Base-by-base conservation (phyloP, 2,329 filamentous ascomycete species). In the Nigrograna mackinnonii region DNA sequence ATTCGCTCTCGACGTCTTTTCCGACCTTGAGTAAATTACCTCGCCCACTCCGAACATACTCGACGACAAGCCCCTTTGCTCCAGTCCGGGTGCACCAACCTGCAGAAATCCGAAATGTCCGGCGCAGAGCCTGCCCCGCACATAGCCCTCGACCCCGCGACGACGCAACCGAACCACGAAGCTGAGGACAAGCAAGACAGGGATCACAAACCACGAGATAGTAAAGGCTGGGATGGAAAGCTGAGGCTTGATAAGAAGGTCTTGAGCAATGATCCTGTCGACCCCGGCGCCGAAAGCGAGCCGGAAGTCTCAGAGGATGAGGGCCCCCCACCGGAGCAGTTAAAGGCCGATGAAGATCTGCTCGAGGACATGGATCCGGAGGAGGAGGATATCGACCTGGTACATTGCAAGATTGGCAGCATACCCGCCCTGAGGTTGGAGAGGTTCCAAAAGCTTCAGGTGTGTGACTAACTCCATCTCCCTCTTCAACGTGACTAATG, bases 341-440 rank as follows among this genome's bases (percentile, higher is more conserved):
- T 68, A 26, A 52, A 60, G 16, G 64, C 62, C 12, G 58, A 53
- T 39, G 50, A 63, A 77, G 82, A 85, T 65, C 60, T 85, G 44
- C 67, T 85, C 2, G 81, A 83, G 37, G 80, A 80, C 35, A 76
- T 80, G 48, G 75, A 79, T 37, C 67, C 70, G 17, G 74, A 83
- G 24, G 69, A 74, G 31, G 78, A 83, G 4, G 65, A 70, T 20
- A 92, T 99, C 60, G 88, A 94, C 63, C 84, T 91, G 47, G 85
- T 91, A n/a, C 92, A 97, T 68, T 87, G 87, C 41, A 88, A 91
- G 52, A 80, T 99, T 60, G 73, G 79, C 17, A 91, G 89, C 22
- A 87, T 97, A 54, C 73, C 85, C 5, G 83, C 85, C 13, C 80
- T 99, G 17, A 82, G 76, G n/a, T 80, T 99, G 35, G 87, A 91